Evolutionary conservation across 2,329 filamentous ascomycete genomes (phyloP).

Genomic region (Sarocladiaceae sp.): DNA sequence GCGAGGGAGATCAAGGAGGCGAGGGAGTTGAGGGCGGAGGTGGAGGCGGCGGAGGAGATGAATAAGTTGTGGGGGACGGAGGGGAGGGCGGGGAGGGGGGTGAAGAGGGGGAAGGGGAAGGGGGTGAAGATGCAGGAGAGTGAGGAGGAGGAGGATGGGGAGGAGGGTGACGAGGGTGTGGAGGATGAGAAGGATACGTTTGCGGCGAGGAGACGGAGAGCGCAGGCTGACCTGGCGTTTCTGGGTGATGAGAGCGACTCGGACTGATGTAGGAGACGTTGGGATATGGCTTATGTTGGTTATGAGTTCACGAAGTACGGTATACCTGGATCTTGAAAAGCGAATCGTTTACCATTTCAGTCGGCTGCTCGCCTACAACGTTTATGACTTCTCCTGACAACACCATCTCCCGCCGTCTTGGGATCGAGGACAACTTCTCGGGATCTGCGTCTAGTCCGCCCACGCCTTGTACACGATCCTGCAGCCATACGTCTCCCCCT

Average conservation of each 20-base stretch:
- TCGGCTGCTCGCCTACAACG: too few species aligned
- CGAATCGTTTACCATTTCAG: too few species aligned
- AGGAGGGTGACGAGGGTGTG: conserved; percentile 18
- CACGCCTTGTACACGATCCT: conserved; percentile 81
- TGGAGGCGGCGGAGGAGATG: conserved; percentile 79
- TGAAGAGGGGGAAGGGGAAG: conserved; percentile 32
- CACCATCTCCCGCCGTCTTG: too few species aligned
- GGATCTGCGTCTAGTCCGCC: conserved; percentile 47
- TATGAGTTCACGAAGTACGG: background rate
- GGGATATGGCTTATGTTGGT: background rate
- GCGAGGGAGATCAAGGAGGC: conserved; percentile 82
- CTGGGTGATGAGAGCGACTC: conserved; percentile 64
- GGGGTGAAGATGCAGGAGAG: conserved; percentile 24
- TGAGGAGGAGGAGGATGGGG: conserved; percentile 20
- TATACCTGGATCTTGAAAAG: too few species aligned
- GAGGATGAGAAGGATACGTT: conserved; percentile 25
- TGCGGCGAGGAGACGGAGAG: conserved; percentile 40
- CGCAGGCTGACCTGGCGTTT: conserved; percentile 54
- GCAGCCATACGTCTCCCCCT: conserved; percentile 75
- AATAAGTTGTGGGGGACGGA: conserved; percentile 67
- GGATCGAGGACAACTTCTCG: background rate
- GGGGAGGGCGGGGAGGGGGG: conserved; percentile 25
- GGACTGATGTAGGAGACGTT: conserved; percentile 31
- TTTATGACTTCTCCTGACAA: too few species aligned
- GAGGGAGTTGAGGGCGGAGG: conserved; percentile 75